Percentiles rank a stretch among this genome's conserved stretches.
phyloP scores from a whole-genome alignment of 192 early-diverging fungal genomes.

The Umbelopsis isabellina region DNA sequence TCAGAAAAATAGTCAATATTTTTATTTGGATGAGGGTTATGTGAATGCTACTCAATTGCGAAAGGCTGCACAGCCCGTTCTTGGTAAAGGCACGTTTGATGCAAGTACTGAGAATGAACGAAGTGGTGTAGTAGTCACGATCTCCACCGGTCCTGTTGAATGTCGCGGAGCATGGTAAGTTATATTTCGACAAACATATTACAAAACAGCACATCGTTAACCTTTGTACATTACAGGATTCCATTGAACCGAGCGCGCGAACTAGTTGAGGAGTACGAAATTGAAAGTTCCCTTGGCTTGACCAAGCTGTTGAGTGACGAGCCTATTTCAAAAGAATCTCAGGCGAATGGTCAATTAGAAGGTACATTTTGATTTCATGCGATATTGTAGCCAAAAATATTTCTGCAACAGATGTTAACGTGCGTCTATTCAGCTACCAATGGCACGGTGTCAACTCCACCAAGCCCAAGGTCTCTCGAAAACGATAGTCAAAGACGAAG shows the following conservation, averaged over 20 bases:
- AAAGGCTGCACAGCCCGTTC: conserved; percentile 47
- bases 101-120: conserved; percentile 39
- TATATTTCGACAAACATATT: background rate
- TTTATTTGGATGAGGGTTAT: conserved; percentile 42
- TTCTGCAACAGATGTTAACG: too few species aligned
- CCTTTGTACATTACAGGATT: conserved; percentile 5
- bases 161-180: conserved; percentile 57
- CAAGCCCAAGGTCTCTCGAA: conserved; percentile 8
- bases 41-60: conserved; percentile 58
- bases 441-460: conserved; percentile 1
- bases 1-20: conserved; percentile 12
- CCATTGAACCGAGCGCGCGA: conserved; percentile 27
- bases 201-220: background rate
- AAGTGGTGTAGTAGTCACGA: conserved; percentile 40
- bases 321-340: background rate
- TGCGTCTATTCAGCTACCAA: background rate
- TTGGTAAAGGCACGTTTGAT: conserved; percentile 56
- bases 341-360: background rate
- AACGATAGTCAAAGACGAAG: background rate
- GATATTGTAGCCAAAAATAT: too few species aligned
- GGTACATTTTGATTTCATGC: too few species aligned
- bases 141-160: conserved; percentile 49
- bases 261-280: conserved; percentile 37
- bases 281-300: conserved; percentile 33
- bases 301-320: conserved; percentile 30